A percentile compares a stretch with the other conserved stretches of the same genome.
Conservation (phyloP, 2,329 filamentous ascomycete genomes). For the Neopestalotiopsis rosae region DNA sequence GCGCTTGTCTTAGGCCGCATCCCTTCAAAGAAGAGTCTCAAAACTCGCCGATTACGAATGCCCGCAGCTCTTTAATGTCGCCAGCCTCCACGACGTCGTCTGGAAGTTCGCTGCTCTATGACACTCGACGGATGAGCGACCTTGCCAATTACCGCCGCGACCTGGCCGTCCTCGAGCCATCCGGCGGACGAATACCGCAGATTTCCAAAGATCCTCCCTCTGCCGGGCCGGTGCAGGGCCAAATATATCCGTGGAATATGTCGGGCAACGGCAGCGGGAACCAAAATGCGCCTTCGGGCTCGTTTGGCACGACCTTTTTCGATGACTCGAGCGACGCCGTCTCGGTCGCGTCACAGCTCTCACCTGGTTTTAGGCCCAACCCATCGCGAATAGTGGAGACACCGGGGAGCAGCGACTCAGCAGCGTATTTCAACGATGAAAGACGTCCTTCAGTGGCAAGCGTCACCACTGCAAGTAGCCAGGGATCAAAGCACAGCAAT, state of each 20-base stretch:
- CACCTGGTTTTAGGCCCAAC: conserved; percentile 70
- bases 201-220: conserved; percentile 65
- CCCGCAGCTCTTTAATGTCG: conserved; percentile 41
- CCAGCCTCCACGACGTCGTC: conserved; percentile 46
- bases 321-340: conserved; percentile 78
- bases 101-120: conserved; percentile 54
- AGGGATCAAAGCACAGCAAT: conserved; percentile 77
- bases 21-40: conserved; percentile 46
- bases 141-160: conserved; percentile 75
- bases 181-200: conserved; percentile 60
- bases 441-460: conserved; percentile 88
- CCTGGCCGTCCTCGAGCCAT: conserved; percentile 69
- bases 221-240: conserved; percentile 54
- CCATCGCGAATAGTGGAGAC: conserved; percentile 26
- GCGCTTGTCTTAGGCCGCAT: conserved; percentile 30
- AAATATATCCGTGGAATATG: conserved; percentile 61
- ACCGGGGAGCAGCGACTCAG: conserved; percentile 62
- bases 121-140: conserved; percentile 64
- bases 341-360: conserved; percentile 67
- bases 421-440: conserved; percentile 69
- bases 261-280: conserved; percentile 47
- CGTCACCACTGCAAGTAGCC: conserved; percentile 83
- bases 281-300: conserved; percentile 40
- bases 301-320: conserved; percentile 66
- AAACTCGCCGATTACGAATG: conserved; percentile 53